Conservation (phyloP, 78 protist genomes). For the Dictyostelium brefeldianum region DNA sequence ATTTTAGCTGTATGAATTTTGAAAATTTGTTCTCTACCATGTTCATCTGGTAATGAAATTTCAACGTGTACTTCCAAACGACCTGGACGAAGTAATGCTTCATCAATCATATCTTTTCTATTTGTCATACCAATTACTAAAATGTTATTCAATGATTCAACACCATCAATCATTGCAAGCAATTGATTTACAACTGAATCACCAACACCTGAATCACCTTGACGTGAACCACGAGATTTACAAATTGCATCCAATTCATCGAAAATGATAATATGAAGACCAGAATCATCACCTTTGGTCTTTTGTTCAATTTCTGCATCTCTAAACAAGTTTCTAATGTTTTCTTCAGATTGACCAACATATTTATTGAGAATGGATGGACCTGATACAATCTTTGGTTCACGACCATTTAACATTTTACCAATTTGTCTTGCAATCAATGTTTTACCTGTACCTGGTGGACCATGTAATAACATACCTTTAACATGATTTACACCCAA, state of each 20-base stretch:
- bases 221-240: slow-evolving; percentile 92
- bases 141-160: slow-evolving; percentile 98
- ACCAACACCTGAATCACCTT: slow-evolving; percentile 93
- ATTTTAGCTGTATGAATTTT: slow-evolving; percentile 95
- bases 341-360: slow-evolving; percentile 98
- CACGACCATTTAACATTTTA: slow-evolving; percentile 97
- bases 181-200: slow-evolving; percentile 99
- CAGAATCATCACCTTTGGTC: slow-evolving; percentile 93
- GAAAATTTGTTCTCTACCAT: slow-evolving; percentile 97
- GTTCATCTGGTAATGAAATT: slow-evolving; percentile 98
- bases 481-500: slow-evolving; percentile 98
- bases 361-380: slow-evolving; percentile 90
- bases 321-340: slow-evolving; percentile 96
- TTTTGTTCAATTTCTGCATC: slow-evolving; percentile 90
- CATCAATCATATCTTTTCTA: slow-evolving; percentile 98
- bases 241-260: slow-evolving; percentile 99
- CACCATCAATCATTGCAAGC: slow-evolving; percentile 99
- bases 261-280: slow-evolving; percentile 98
- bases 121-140: slow-evolving; percentile 99
- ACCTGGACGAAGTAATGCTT: slow-evolving; percentile 98
- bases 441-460: slow-evolving; percentile 99
- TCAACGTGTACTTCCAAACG: slow-evolving; percentile 98
- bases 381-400: slow-evolving; percentile 96
- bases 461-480: slow-evolving; percentile 97
- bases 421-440: slow-evolving; percentile 99